Conservation (phyloP, 169 alveolate genomes). For the Perkinsus chesapeaki region DNA sequence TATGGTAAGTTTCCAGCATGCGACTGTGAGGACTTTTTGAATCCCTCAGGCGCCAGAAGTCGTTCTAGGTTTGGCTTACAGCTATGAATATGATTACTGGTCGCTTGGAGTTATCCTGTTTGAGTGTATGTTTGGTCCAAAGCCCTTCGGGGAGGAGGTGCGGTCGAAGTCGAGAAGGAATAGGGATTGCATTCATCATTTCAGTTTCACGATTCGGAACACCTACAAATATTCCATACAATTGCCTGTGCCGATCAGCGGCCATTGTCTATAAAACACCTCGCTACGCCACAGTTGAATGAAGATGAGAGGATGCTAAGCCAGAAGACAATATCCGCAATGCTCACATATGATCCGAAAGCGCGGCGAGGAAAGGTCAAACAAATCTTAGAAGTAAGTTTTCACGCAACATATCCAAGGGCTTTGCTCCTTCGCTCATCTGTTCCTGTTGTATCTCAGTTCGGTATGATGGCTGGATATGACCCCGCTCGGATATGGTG, state of each 20-base stretch:
- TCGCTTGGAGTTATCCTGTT: slow-evolving; percentile 46
- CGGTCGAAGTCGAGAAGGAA: not conserved
- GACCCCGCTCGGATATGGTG: not conserved
- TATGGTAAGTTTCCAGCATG: slow-evolving; percentile 12
- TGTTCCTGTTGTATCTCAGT: not conserved
- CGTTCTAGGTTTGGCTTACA: slow-evolving; percentile 44
- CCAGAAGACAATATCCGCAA: not conserved
- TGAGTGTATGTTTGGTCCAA: slow-evolving; percentile 43
- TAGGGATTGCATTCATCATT: not conserved
- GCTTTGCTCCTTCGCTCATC: not conserved
- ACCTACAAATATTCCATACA: not conserved
- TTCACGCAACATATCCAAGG: not conserved
- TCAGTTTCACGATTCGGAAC: not conserved
- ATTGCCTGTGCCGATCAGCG: not conserved
- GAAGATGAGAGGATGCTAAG: not conserved
- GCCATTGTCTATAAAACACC: not conserved
- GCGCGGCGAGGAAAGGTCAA: not conserved
- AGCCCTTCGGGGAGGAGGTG: slow-evolving; percentile 53
- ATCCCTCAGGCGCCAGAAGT: slow-evolving; percentile 53
- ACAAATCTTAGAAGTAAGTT: not conserved
- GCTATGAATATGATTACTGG: slow-evolving; percentile 50
- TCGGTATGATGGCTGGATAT: not conserved
- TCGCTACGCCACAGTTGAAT: not conserved
- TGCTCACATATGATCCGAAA: not conserved
- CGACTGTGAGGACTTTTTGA: not conserved